phyloP scores from a whole-genome alignment of 1,139 yeast species.

The Zygosaccharomyces pseudobailii region DNA sequence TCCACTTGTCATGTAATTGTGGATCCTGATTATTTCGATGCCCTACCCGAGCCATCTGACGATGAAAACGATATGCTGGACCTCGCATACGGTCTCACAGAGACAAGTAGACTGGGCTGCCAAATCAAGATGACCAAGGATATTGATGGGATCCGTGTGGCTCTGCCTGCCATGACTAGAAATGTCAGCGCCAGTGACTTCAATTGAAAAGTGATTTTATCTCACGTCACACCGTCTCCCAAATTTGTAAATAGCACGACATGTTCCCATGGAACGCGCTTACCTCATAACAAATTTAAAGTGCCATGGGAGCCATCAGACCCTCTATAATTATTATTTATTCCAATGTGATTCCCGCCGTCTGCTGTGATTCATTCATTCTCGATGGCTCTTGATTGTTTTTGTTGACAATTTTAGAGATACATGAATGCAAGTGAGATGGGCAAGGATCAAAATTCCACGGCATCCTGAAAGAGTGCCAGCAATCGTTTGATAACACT shows the following conservation, averaged over 20 bases:
- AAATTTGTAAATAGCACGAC: slow-evolving; percentile 6
- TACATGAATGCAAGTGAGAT: neutral
- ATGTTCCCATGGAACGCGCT: neutral
- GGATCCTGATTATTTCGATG: slow-evolving; percentile 90
- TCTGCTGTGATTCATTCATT: neutral
- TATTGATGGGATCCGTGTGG: slow-evolving; percentile 90
- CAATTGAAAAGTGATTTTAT: slow-evolving; percentile 21
- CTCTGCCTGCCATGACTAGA: slow-evolving; percentile 95
- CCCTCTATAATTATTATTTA: neutral
- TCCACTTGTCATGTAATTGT: slow-evolving; percentile 95
- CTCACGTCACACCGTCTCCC: neutral
- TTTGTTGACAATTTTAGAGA: neutral
- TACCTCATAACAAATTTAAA: neutral
- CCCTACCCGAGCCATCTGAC: slow-evolving; percentile 90
- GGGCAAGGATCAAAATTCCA: neutral
- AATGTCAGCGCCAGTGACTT: slow-evolving; percentile 81
- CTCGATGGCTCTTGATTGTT: neutral
- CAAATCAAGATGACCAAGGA: slow-evolving; percentile 87
- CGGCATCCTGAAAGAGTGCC: neutral
- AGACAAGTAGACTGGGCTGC: slow-evolving; percentile 93
- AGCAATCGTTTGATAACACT: neutral
- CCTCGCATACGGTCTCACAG: slow-evolving; percentile 93
- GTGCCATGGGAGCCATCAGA: neutral
- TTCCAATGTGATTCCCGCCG: neutral
- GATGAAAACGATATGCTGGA: slow-evolving; percentile 99